These are phyloP conservation scores for Phaeosphaeria sp. DNA, from an alignment of 2,329 filamentous ascomycete species.

Conservation along the genomic window DNA sequence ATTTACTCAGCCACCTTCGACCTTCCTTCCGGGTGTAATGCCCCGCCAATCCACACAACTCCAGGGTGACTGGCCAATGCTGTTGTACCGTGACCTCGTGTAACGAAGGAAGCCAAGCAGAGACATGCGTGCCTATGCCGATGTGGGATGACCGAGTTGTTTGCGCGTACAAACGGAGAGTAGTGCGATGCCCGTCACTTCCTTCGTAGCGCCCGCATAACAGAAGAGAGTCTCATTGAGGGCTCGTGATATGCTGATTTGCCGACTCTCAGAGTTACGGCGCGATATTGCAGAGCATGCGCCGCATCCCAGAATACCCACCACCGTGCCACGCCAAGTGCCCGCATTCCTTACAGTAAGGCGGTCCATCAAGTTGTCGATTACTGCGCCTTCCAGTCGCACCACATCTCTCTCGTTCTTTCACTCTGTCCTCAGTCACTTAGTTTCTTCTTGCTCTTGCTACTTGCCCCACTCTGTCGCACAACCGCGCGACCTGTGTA, in stretches of 20 bases:
- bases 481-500: conserved; percentile 6
- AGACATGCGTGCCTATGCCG: not conserved
- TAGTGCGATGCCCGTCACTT: not conserved
- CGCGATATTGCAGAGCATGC: not conserved
- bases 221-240: not conserved
- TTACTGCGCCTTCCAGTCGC: not conserved
- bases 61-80: not conserved
- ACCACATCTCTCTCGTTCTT: not conserved
- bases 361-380: not conserved
- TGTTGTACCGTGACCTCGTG: not conserved
- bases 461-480: conserved; percentile 1
- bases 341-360: conserved; percentile 4
- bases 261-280: not conserved
- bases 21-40: not conserved
- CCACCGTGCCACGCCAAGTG: not conserved
- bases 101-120: not conserved
- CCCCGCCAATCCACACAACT: not conserved
- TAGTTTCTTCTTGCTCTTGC: conserved; percentile 4
- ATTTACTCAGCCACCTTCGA: conserved; percentile 7
- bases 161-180: not conserved
- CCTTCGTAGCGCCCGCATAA: conserved; percentile 5
- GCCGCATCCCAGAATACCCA: not conserved
- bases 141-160: not conserved
- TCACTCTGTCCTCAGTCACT: not conserved
- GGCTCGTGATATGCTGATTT: not conserved